Conservation (phyloP, 2,329 filamentous ascomycete genomes). For the Hirsutella thompsonii region DNA sequence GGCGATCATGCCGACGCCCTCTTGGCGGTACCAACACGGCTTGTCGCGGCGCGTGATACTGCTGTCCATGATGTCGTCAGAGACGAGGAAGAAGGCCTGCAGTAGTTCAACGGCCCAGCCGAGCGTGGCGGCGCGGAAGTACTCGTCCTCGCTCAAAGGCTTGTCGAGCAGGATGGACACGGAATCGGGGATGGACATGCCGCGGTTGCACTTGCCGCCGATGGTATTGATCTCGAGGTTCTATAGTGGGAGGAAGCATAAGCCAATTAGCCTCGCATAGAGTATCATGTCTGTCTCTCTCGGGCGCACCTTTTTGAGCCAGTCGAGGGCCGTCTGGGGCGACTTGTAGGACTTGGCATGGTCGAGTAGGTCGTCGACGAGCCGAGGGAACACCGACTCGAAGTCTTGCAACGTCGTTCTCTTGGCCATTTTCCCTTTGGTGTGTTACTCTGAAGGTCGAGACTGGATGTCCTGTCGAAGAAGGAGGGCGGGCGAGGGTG, state of each 20-base stretch:
- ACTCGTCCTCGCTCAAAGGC: constrained; percentile 66
- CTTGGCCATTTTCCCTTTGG: constrained; percentile 55
- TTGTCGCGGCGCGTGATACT: constrained; percentile 89
- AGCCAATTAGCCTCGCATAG: neutral
- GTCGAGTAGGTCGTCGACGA: constrained; percentile 69
- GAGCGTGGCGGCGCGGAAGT: constrained; percentile 75
- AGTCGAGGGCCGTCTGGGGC: constrained; percentile 66
- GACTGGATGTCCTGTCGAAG: neutral
- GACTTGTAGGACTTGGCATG: constrained; percentile 74
- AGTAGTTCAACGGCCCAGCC: constrained; percentile 98
- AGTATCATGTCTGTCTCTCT: neutral
- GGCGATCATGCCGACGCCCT: constrained; percentile 84
- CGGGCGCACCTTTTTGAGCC: constrained; percentile 49
- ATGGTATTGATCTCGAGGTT: constrained; percentile 74
- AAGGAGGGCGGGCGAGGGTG: neutral
- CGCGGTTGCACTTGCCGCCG: constrained; percentile 96
- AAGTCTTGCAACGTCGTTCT: constrained; percentile 74
- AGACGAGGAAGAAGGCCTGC: constrained; percentile 97
- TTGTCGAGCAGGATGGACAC: constrained; percentile 63
- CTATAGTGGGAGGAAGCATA: too few relatives aligned
- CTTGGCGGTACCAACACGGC: constrained; percentile 92
- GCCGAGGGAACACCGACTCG: constrained; percentile 76
- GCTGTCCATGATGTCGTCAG: constrained; percentile 96
- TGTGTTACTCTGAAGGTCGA: constrained; percentile 6
- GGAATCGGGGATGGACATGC: constrained; percentile 94